Conservation (phyloP, 208 protist genomes). For the Entamoeba moshkovskii region DNA sequence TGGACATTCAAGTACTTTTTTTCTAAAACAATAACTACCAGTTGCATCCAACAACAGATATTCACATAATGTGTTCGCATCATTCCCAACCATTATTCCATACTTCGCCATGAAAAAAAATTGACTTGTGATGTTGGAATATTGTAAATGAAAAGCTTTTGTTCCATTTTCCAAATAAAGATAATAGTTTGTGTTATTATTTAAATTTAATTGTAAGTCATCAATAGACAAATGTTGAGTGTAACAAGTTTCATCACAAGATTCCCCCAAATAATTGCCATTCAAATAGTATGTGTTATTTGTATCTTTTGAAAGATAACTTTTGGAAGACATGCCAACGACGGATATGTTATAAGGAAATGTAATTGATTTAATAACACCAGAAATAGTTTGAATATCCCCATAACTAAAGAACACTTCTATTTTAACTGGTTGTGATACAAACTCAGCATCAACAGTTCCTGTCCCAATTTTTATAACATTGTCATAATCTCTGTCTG, state of each 20-base stretch:
- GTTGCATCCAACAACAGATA: background rate
- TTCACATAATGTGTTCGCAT: background rate
- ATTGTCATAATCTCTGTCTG: background rate
- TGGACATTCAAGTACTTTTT: background rate
- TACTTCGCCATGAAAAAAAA: background rate
- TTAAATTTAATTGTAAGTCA: background rate
- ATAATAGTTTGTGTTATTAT: background rate
- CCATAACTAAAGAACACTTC: too few species aligned
- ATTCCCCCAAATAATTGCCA: too few species aligned
- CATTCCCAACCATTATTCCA: background rate
- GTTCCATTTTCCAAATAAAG: background rate
- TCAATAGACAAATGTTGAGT: background rate
- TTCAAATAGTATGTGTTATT: too few species aligned
- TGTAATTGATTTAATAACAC: background rate
- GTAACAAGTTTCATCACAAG: too few species aligned
- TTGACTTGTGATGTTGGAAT: background rate
- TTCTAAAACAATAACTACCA: background rate
- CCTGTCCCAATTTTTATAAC: background rate
- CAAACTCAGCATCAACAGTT: background rate
- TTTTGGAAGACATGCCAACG: background rate
- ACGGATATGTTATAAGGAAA: background rate
- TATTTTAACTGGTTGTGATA: background rate
- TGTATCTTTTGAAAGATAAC: background rate
- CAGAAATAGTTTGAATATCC: background rate
- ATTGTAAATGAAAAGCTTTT: background rate